Evolutionary conservation across 208 protist species (phyloP), one percentile per base, ranked within the genome.

Genomic region (Angomonas ambiguus): DNA sequence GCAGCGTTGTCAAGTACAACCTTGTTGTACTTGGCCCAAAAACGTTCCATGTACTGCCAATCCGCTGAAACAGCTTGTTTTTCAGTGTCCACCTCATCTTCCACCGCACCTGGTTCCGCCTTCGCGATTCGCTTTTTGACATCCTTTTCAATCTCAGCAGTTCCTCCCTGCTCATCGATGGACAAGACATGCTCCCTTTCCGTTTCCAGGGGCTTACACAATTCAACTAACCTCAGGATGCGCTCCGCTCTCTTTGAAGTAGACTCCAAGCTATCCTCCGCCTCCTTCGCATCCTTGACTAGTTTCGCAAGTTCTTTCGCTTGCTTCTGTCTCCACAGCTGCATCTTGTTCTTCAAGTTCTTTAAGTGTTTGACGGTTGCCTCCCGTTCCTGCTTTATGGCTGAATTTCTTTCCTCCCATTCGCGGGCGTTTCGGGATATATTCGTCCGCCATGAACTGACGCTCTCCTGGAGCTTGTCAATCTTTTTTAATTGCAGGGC

Each of bases 1-100:
- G 96, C 97, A 0, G 91, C 77, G 62, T 91, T 95, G 79, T 98
- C 97, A 8, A 98, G 85, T 33, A 97, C 79, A 1, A 98, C 94
- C 70, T 98, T 98, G 88, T 98, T 98, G 74, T 95, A 87, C 60
- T 88, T 92, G 53, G 85, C 84, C 92, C 95, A 98, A 71, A 98
- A 98, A 6, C 91, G 78, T 45, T 98, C 83, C 51, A 98, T 77
- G 18, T 90, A 78, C 51, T 90, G 77, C 95, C 96, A 98, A 56
- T 97, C 88, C 60, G 84, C 79, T n/a, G 78, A 74, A 11, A 71
- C 76, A 11, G 72, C 73, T 31, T 63, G 31, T 28, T 58, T 61
- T 33, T 22, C 61, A 25, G 51, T 56, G 18, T 51, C 62, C 8
- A 25, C 11, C 51, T 71, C 69, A 13, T 83, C 76, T 0, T 67